phyloP scores from a whole-genome alignment of 2,329 filamentous ascomycete species.

The Fusarium globosum region DNA sequence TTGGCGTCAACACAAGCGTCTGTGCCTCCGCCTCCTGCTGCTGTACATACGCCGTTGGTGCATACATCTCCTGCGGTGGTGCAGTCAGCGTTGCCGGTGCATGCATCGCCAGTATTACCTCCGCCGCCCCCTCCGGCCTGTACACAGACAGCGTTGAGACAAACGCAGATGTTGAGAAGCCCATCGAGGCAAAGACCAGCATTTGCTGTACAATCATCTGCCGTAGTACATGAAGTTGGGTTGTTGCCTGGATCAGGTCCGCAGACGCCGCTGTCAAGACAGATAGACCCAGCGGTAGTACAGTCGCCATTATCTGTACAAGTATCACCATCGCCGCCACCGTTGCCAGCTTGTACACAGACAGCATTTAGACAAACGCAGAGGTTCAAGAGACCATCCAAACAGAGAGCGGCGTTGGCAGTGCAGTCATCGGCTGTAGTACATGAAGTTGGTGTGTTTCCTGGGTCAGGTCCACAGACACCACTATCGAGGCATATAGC shows the following conservation, averaged over 20 bases:
- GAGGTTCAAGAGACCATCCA: accelerated
- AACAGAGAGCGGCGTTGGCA: background rate
- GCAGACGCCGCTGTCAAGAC: background rate
- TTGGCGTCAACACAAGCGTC: slow-evolving; percentile 11
- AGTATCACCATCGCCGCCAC: background rate
- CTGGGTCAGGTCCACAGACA: background rate
- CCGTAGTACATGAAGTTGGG: background rate
- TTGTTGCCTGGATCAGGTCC: background rate
- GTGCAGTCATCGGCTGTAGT: background rate
- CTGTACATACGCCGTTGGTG: background rate
- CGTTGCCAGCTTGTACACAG: background rate
- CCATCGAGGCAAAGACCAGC: background rate
- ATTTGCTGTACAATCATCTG: background rate
- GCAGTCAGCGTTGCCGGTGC: background rate
- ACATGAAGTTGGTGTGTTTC: background rate
- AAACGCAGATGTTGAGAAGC: background rate
- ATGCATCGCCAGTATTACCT: background rate
- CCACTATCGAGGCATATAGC: background rate
- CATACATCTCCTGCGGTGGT: background rate
- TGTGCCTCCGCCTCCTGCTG: background rate
- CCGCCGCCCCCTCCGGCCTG: background rate
- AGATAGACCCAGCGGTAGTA: accelerated
- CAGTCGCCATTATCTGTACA: background rate
- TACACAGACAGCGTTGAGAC: background rate
- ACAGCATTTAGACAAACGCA: background rate